These are phyloP conservation scores for Cymodocea nodosa DNA, from an alignment of 116 monocot species.

Conservation along the genomic window DNA sequence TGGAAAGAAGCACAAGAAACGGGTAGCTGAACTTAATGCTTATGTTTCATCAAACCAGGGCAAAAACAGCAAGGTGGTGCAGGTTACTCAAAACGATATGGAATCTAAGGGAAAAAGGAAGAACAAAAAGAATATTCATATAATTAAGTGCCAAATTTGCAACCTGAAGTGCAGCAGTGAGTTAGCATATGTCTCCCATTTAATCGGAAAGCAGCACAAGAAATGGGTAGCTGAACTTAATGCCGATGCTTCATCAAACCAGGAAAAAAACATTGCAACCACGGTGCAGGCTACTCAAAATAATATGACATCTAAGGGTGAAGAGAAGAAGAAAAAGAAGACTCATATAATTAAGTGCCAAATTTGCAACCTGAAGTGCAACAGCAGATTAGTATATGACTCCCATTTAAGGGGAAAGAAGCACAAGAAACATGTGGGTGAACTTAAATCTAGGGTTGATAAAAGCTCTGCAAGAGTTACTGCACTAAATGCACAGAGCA, in stretches of 20 bases:
- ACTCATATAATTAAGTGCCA: not conserved
- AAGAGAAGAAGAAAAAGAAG: not conserved
- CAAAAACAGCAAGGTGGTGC: not conserved
- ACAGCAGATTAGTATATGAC: not conserved
- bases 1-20: constrained; percentile 4
- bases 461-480: not conserved
- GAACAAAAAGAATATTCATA: not conserved
- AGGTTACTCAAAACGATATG: not conserved
- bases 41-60: not conserved
- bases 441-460: not conserved
- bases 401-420: constrained; percentile 5
- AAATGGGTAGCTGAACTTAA: not conserved
- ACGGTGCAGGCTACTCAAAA: not conserved
- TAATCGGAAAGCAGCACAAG: constrained; percentile 4
- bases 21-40: not conserved
- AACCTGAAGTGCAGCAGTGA: constrained; percentile 4
- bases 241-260: not conserved
- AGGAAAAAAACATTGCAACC: not conserved
- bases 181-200: not conserved
- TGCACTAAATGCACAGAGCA: not conserved
- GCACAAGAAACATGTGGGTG: not conserved
- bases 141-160: not conserved
- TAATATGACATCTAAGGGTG: not conserved
- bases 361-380: constrained; percentile 6
- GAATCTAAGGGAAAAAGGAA: not conserved